Percentiles rank a stretch among this genome's conserved stretches.
Conservation (phyloP, 176 grass and related monocot species). For the Poa pratensis region DNA sequence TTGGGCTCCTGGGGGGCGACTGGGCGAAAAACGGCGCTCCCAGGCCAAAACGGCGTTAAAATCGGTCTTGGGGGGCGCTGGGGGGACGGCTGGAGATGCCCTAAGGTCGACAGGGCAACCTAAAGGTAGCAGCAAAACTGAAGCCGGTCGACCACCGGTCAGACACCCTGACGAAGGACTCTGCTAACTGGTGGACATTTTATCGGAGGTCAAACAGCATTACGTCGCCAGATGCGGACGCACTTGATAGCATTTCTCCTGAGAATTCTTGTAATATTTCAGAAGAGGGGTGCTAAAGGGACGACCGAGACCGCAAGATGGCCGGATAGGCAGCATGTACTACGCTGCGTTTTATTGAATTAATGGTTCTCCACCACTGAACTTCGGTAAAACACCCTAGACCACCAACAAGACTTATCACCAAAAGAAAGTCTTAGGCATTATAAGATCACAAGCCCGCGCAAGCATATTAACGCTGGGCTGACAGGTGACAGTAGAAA, state of each 20-base stretch:
- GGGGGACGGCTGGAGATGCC: too few relatives aligned
- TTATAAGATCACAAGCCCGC: too few relatives aligned
- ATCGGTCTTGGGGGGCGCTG: too few relatives aligned
- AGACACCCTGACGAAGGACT: neutral
- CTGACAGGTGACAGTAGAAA: neutral
- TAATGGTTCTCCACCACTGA: too few relatives aligned
- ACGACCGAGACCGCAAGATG: neutral
- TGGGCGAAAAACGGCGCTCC: too few relatives aligned
- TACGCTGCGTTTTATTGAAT: too few relatives aligned
- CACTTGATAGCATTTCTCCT: neutral
- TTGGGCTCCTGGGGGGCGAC: too few relatives aligned
- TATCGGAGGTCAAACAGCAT: neutral
- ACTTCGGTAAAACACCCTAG: too few relatives aligned
- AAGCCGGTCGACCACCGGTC: neutral
- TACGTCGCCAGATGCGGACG: neutral
- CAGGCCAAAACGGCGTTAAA: too few relatives aligned
- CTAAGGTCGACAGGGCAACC: neutral
- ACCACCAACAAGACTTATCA: too few relatives aligned
- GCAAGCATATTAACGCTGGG: too few relatives aligned
- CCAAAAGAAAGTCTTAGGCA: too few relatives aligned
- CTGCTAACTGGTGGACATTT: neutral
- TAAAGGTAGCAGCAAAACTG: neutral
- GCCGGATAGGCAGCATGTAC: accelerated
- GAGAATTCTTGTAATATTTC: neutral
- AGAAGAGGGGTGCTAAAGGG: neutral